phyloP scores from a whole-genome alignment of 768 basidiomycete genomes.

The Lactarius hengduanensis region DNA sequence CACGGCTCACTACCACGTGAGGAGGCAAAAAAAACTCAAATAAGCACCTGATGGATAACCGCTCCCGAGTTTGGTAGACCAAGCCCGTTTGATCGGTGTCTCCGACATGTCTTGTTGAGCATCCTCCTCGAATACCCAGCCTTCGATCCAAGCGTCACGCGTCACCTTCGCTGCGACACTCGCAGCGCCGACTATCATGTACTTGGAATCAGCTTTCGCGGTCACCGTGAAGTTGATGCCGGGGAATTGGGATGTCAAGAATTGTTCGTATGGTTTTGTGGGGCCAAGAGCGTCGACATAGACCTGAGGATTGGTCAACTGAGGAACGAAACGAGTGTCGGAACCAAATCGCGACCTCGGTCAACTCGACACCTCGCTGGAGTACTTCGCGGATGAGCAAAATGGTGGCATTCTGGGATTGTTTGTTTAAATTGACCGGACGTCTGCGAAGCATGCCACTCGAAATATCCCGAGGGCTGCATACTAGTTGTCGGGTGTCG shows the following conservation, averaged over 20 bases:
- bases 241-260: slow-evolving; percentile 79
- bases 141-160: slow-evolving; percentile 83
- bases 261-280: slow-evolving; percentile 79
- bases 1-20: not conserved
- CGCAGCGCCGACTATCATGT: slow-evolving; percentile 95
- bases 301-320: slow-evolving; percentile 48
- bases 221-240: slow-evolving; percentile 85
- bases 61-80: slow-evolving; percentile 56
- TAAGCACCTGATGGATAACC: slow-evolving; percentile 86
- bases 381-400: slow-evolving; percentile 83
- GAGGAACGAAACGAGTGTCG: not conserved
- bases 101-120: slow-evolving; percentile 9
- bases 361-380: slow-evolving; percentile 73
- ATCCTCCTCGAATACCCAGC: slow-evolving; percentile 78
- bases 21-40: not conserved
- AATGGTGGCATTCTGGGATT: slow-evolving; percentile 87
- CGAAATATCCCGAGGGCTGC: slow-evolving; percentile 88
- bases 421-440: slow-evolving; percentile 83
- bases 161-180: slow-evolving; percentile 99
- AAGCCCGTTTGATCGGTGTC: slow-evolving; percentile 28
- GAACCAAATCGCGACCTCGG: slow-evolving; percentile 52
- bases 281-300: slow-evolving; percentile 95
- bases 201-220: slow-evolving; percentile 92
- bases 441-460: slow-evolving; percentile 84
- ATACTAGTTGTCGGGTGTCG: slow-evolving; percentile 27